Percentiles rank a stretch among this genome's conserved stretches.
phyloP scores from a whole-genome alignment of 495 filamentous ascomycete species.

The Podospora pseudopauciseta region DNA sequence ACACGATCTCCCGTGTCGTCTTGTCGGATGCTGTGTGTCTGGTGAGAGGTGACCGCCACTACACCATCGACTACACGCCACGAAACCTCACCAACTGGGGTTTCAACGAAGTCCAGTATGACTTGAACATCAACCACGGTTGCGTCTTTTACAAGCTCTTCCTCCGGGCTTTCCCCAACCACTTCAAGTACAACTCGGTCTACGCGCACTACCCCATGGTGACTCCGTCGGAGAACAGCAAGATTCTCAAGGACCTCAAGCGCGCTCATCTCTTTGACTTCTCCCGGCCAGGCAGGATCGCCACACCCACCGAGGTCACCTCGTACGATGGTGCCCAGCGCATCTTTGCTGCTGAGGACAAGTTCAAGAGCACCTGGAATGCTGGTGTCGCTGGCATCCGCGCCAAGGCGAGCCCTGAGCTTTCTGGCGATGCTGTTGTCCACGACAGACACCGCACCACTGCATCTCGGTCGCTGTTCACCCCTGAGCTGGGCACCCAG shows the following conservation, averaged over 20 bases:
- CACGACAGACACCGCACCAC: constrained; percentile 49
- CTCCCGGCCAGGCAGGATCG: constrained; percentile 54
- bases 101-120: constrained; percentile 41
- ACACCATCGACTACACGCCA: constrained; percentile 71
- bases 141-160: constrained; percentile 85
- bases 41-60: constrained; percentile 85
- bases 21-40: constrained; percentile 81
- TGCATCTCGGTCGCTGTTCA: constrained; percentile 57
- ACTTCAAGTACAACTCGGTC: constrained; percentile 74
- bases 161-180: constrained; percentile 71
- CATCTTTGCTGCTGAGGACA: constrained; percentile 56
- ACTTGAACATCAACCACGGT: constrained; percentile 66
- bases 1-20: constrained; percentile 77
- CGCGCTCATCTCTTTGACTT: constrained; percentile 70
- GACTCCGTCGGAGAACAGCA: constrained; percentile 61
- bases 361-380: constrained; percentile 65
- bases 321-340: constrained; percentile 61
- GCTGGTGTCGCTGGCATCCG: constrained; percentile 50
- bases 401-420: constrained; percentile 49
- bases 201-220: constrained; percentile 91
- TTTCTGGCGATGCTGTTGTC: constrained; percentile 48
- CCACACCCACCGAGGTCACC: constrained; percentile 51
- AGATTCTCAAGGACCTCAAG: constrained; percentile 69
- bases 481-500: constrained; percentile 49
- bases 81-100: constrained; percentile 82